Percentiles rank a stretch among this genome's conserved stretches.
These are phyloP conservation scores for Cyclostephanos invisitatus DNA, from an alignment of 108 stramenopile genomes.

Conservation along the genomic window DNA sequence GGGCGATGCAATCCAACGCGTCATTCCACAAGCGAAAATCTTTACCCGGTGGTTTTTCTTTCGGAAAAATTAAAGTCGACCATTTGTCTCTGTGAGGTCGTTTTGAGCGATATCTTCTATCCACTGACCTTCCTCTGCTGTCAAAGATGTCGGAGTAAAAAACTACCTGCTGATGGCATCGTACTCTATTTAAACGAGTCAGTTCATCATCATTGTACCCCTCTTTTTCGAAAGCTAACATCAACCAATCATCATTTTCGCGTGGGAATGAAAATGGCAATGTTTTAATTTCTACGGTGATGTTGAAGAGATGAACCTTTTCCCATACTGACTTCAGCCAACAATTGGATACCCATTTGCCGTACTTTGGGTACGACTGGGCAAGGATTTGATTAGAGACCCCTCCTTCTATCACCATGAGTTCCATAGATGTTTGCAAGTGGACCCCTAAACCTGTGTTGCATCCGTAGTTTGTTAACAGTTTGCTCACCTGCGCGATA, in stretches of 20 bases:
- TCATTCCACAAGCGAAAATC: background rate
- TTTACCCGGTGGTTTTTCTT: background rate
- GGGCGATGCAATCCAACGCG: background rate
- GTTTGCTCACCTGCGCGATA: background rate
- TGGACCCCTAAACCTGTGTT: background rate
- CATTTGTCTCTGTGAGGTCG: background rate
- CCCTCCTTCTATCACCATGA: conserved; percentile 10
- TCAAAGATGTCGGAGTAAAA: background rate
- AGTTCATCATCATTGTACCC: background rate
- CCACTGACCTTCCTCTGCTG: background rate
- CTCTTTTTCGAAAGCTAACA: background rate
- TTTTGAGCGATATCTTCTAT: background rate
- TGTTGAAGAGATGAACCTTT: background rate
- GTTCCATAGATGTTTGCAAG: background rate
- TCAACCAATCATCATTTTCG: background rate
- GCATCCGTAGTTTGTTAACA: conserved; percentile 16
- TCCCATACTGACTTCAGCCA: conserved; percentile 4
- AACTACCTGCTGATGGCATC: background rate
- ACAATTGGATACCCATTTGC: background rate
- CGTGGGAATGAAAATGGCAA: background rate
- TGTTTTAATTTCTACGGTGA: background rate
- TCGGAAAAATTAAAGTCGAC: background rate
- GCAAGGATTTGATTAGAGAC: background rate
- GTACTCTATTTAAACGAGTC: background rate
- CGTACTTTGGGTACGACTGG: background rate